phyloP scores from a whole-genome alignment of 345 rosid genomes.

The Ailanthus altissimus region DNA sequence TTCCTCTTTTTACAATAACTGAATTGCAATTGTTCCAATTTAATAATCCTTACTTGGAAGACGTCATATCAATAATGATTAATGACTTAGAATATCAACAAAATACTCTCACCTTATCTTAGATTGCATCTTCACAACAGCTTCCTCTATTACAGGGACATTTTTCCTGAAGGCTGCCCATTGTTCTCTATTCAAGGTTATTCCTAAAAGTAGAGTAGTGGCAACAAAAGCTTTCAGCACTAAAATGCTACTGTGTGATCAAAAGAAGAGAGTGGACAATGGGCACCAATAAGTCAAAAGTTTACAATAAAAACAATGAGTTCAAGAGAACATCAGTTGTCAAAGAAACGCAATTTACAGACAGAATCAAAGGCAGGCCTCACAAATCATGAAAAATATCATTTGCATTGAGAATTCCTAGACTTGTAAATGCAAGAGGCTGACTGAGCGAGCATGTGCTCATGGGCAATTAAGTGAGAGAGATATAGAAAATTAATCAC shows the following conservation, averaged over 20 bases:
- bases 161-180: conserved; percentile 56
- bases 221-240: conserved; percentile 14
- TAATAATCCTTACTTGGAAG: conserved; percentile 1
- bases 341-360: background rate
- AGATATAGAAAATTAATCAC: background rate
- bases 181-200: conserved; percentile 50
- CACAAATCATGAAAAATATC: background rate
- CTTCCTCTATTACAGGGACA: conserved; percentile 61
- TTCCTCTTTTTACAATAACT: background rate
- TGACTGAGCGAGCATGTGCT: background rate
- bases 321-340: background rate
- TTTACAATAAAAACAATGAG: background rate
- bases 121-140: conserved; percentile 49
- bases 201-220: conserved; percentile 46
- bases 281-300: background rate
- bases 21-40: background rate
- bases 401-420: background rate
- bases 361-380: background rate
- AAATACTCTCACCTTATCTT: conserved; percentile 49
- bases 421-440: background rate
- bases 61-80: background rate
- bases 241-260: background rate
- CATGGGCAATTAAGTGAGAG: background rate
- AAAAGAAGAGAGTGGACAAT: background rate
- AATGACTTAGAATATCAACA: conserved; percentile 4